Percentiles rank a stretch among this genome's conserved stretches.
These are phyloP conservation scores for Gliomastix tumulicola DNA, from an alignment of 2,329 filamentous ascomycete species.

Conservation along the genomic window DNA sequence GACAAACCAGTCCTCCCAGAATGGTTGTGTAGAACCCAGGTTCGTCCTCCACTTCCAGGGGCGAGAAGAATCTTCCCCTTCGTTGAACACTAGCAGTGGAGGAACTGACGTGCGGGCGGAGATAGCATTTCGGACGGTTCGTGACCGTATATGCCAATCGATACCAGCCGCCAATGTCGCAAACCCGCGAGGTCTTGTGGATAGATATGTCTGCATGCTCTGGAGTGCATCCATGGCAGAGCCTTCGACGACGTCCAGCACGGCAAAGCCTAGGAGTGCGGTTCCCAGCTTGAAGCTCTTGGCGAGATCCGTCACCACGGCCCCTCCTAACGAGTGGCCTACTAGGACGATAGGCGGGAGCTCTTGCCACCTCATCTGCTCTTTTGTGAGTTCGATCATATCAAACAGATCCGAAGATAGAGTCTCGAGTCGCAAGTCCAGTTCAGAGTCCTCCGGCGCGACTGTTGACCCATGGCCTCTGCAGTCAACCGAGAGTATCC, in stretches of 20 bases:
- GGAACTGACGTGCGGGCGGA: conserved; percentile 89
- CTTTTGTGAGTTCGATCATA: conserved; percentile 61
- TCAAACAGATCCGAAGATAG: conserved; percentile 66
- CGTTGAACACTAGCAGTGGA: conserved; percentile 55
- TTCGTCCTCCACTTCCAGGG: conserved; percentile 84
- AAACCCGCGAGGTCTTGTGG: conserved; percentile 73
- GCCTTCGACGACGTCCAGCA: conserved; percentile 92
- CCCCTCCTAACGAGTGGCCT: conserved; percentile 88
- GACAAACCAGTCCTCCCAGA: conserved; percentile 91
- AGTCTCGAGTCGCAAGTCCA: conserved; percentile 66
- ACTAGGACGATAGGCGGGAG: conserved; percentile 75
- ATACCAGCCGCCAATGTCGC: conserved; percentile 72
- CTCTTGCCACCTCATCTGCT: conserved; percentile 63
- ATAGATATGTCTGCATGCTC: conserved; percentile 89
- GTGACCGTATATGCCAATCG: conserved; percentile 87
- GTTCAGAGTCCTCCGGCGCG: conserved; percentile 26
- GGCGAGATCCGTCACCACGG: conserved; percentile 80
- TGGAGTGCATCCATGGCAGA: conserved; percentile 91
- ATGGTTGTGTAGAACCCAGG: conserved; percentile 73
- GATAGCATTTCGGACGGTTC: conserved; percentile 75
- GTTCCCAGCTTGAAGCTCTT: conserved; percentile 57
- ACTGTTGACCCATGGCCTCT: conserved; percentile 75
- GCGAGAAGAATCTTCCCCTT: conserved; percentile 27
- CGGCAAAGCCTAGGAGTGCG: conserved; percentile 74
- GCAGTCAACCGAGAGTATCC: conserved; percentile 79